Evolutionary conservation across 163 green algal species (phyloP), one percentile per base, ranked within the genome.

Genomic region (Prototheca stagnorum): DNA sequence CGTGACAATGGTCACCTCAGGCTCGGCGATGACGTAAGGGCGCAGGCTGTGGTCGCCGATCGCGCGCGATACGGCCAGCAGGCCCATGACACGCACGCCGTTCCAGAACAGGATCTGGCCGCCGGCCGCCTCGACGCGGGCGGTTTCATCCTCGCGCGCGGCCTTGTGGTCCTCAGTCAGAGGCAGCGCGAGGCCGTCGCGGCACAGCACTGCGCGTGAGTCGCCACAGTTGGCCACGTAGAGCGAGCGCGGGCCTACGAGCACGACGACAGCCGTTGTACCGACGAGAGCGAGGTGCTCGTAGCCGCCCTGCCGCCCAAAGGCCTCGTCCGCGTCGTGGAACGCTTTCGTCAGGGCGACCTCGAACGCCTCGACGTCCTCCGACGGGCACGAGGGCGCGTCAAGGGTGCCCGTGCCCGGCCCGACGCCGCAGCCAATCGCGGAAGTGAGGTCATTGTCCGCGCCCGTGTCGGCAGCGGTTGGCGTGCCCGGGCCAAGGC

Each of bases 91-190:
- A 7, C 86, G 74, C 46, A 90, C 80, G 9, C 85, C 86, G 53
- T 96, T 94, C 80, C 81, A 96, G 51, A 81, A 94, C 31, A 95
- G 69, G 40, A 96, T 85, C 54, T 94, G 80, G 3, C 86, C 86
- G 1, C 86, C 86, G 23, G 81, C 81, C 41, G 79, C 80, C 61
- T 93, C 78, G 36, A 96, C 81, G 16, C 86, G 79, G n/a, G 75
- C 79, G 59, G 79, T 87, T 56, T 96, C 86, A 54, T 96, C 86
- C 37, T 92, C 81, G 3, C 86, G 55, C 21, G 92, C 82, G 28
- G 86, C 86, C 60, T 94, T 96, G 61, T 96, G 86, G 56, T 96
- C 86, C 44, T 88, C 79, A 2, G 84, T 95, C 21, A 96, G 66
- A n/a, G 85, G 68, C 35, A 93, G 68, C 0, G 81, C 84, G 28